Evolutionary conservation across 495 filamentous ascomycete genomes (phyloP).

Genomic region (Rostrohypoxylon terebratum): DNA sequence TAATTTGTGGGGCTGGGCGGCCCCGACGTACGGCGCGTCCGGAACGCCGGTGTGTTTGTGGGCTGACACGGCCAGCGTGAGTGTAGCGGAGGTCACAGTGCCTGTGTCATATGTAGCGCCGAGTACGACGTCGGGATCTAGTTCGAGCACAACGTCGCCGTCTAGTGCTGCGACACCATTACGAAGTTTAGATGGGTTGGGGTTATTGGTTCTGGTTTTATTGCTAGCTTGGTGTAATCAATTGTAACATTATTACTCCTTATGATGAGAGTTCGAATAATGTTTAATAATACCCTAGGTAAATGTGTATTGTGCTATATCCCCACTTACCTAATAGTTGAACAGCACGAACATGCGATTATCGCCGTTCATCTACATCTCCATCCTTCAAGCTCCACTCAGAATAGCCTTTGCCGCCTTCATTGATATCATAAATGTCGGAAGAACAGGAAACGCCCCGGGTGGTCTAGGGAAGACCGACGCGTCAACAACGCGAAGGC

Average conservation of each 20-base stretch:
- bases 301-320: no score
- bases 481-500: constrained; percentile 67
- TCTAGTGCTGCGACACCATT: neutral
- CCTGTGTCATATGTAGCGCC: constrained; percentile 28
- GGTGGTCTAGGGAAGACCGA: constrained; percentile 67
- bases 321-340: no score
- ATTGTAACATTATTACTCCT: no score
- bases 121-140: neutral
- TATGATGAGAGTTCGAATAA: no score
- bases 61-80: constrained; percentile 25
- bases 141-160: constrained; percentile 1
- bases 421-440: constrained; percentile 70
- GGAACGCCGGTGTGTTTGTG: constrained; percentile 33
- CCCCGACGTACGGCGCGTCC: constrained; percentile 28
- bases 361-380: neutral
- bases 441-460: constrained; percentile 69
- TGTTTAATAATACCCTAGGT: no score
- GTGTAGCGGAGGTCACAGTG: constrained; percentile 33
- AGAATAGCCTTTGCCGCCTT: constrained; percentile 69
- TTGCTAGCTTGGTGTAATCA: no score
- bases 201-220: no score
- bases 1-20: constrained; percentile 30
- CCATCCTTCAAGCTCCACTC: constrained; percentile 29
- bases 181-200: no score
- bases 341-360: no score